A percentile compares a stretch with the other conserved stretches of the same genome.
Conservation (phyloP, 2,329 filamentous ascomycete genomes). For the Fusarium begoniae region DNA sequence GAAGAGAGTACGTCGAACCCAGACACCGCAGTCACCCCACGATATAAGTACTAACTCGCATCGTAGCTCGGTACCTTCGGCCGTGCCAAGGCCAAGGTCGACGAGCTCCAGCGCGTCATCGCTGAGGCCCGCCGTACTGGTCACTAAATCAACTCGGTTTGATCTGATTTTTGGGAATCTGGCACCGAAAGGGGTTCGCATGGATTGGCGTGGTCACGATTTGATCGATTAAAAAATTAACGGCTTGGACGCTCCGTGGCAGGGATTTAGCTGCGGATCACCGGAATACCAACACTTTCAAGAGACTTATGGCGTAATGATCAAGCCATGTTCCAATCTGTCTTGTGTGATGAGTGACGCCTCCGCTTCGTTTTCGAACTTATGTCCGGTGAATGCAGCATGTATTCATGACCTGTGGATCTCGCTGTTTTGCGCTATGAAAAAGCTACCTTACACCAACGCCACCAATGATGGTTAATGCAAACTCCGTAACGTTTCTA, state of each 20-base stretch:
- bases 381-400: neutral
- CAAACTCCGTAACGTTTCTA: neutral
- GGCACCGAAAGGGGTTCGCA: constrained; percentile 43
- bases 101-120: constrained; percentile 98
- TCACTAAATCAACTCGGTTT: constrained; percentile 64
- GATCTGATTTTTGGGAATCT: constrained; percentile 43
- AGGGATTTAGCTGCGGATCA: constrained; percentile 46
- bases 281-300: constrained; percentile 49
- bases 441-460: constrained; percentile 6
- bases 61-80: constrained; percentile 93
- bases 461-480: constrained; percentile 23
- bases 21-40: neutral
- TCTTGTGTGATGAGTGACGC: neutral
- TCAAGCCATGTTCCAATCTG: constrained; percentile 21
- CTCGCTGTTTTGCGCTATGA: neutral
- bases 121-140: constrained; percentile 83
- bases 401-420: neutral
- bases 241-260: constrained; percentile 46
- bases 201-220: constrained; percentile 51
- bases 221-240: constrained; percentile 45
- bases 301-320: constrained; percentile 42
- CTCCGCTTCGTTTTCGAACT: neutral
- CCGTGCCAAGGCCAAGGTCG: constrained; percentile 99
- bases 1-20: constrained; percentile 82
- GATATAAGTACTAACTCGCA: constrained; percentile 37